Conservation (phyloP, 1,139 yeast genomes). For the Blastobotrys petasosporus region DNA sequence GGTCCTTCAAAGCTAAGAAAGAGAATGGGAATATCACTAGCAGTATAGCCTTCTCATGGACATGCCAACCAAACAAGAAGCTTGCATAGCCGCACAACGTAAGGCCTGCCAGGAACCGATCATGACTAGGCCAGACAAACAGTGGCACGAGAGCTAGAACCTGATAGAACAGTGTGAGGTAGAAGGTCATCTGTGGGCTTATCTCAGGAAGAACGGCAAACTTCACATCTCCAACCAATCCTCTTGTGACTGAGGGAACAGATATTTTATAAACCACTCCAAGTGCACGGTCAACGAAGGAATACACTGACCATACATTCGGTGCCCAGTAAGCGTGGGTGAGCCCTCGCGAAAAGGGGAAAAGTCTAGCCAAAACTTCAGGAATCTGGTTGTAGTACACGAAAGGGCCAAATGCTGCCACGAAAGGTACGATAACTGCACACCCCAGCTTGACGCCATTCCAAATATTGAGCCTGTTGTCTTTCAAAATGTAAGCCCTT, state of each 20-base stretch:
- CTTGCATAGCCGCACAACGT: slow-evolving; percentile 90
- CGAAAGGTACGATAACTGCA: slow-evolving; percentile 59
- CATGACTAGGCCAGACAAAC: slow-evolving; percentile 65
- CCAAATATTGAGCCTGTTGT: slow-evolving; percentile 41
- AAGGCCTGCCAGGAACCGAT: slow-evolving; percentile 74
- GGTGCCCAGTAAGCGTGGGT: slow-evolving; percentile 99
- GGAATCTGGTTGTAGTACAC: slow-evolving; percentile 57
- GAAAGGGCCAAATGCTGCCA: slow-evolving; percentile 77
- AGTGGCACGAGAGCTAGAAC: slow-evolving; percentile 67
- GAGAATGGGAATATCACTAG: slow-evolving; percentile 85
- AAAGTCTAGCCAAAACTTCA: slow-evolving; percentile 60
- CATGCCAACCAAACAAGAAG: slow-evolving; percentile 97
- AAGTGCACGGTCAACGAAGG: slow-evolving; percentile 72
- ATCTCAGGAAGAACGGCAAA: slow-evolving; percentile 77
- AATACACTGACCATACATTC: slow-evolving; percentile 90
- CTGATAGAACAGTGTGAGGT: slow-evolving; percentile 77
- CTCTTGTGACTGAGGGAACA: slow-evolving; percentile 56
- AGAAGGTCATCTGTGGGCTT: slow-evolving; percentile 69
- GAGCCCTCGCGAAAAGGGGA: slow-evolving; percentile 91
- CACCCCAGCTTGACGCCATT: slow-evolving; percentile 56
- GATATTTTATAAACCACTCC: slow-evolving; percentile 41
- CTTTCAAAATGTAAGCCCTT: slow-evolving; percentile 55
- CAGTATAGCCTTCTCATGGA: slow-evolving; percentile 93
- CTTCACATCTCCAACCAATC: slow-evolving; percentile 84
- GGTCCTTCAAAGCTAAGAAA: slow-evolving; percentile 66